Evolutionary conservation across 208 protist genomes (phyloP).

Genomic region (Trypanosoma lewisi): DNA sequence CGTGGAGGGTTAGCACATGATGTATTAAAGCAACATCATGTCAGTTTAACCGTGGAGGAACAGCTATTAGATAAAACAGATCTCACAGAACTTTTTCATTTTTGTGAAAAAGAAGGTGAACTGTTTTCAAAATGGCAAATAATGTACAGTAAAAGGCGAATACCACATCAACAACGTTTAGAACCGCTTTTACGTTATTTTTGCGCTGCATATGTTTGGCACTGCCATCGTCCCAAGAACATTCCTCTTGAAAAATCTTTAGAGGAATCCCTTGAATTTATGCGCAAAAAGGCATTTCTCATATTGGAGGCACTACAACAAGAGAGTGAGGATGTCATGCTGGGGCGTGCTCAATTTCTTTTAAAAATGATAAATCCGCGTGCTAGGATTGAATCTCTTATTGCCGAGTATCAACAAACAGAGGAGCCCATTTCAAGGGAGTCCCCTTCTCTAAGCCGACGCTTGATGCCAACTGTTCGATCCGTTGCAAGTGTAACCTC

Average conservation of each 20-base stretch:
- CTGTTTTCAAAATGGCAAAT: slow-evolving; percentile 25
- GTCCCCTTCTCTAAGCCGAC: slow-evolving; percentile 6
- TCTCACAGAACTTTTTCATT: slow-evolving; percentile 15
- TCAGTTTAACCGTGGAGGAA: slow-evolving; percentile 4
- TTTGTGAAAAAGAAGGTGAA: slow-evolving; percentile 19
- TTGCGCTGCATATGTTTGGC: slow-evolving; percentile 31
- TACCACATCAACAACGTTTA: slow-evolving; percentile 27
- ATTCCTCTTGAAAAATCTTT: slow-evolving; percentile 44
- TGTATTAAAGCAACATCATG: slow-evolving; percentile 18
- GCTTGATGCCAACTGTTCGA: slow-evolving; percentile 8
- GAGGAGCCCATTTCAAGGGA: slow-evolving; percentile 53
- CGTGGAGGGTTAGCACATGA: slow-evolving; percentile 40
- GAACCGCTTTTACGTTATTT: slow-evolving; percentile 31
- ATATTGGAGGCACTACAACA: slow-evolving; percentile 84
- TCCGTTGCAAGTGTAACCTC: slow-evolving; percentile 15
- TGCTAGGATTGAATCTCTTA: slow-evolving; percentile 40
- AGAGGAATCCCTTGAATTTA: slow-evolving; percentile 39
- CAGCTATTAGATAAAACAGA: slow-evolving; percentile 17
- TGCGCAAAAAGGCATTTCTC: slow-evolving; percentile 71
- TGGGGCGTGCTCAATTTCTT: slow-evolving; percentile 70
- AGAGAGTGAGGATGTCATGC: slow-evolving; percentile 47
- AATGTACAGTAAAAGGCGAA: slow-evolving; percentile 22
- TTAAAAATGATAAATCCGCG: slow-evolving; percentile 67
- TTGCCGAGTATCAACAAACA: slow-evolving; percentile 67
- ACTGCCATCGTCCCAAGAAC: slow-evolving; percentile 20